Conservation (phyloP, 805 yeast species). For the Komagataella pastoris region DNA sequence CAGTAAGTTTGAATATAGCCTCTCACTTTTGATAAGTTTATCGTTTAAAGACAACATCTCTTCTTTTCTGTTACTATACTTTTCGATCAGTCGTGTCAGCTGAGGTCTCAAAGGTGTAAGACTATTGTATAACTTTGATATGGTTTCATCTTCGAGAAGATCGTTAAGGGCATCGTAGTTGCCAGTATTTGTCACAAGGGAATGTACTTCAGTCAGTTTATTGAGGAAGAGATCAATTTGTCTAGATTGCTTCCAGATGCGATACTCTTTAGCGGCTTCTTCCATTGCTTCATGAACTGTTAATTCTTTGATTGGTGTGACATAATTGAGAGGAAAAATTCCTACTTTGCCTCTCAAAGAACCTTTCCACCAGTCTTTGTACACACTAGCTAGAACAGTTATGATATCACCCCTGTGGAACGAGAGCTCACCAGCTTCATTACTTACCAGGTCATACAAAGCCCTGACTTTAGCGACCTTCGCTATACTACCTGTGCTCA, state of each 20-base stretch:
- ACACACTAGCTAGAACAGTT: constrained; percentile 74
- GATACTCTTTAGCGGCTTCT: constrained; percentile 36
- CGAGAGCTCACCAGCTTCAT: constrained; percentile 79
- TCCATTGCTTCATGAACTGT: constrained; percentile 42
- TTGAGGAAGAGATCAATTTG: constrained; percentile 64
- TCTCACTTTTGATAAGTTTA: constrained; percentile 57
- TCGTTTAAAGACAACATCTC: constrained; percentile 63
- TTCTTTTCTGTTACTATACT: constrained; percentile 63
- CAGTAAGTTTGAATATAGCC: constrained; percentile 54
- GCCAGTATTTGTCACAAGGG: constrained; percentile 20
- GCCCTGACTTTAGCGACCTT: constrained; percentile 64
- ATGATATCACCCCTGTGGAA: constrained; percentile 82
- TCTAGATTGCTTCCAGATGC: constrained; percentile 36
- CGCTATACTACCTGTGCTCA: constrained; percentile 11
- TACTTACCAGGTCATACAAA: constrained; percentile 63
- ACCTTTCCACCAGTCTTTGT: constrained; percentile 95
- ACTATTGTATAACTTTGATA: constrained; percentile 61
- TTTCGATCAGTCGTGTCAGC: constrained; percentile 63
- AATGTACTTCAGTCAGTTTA: constrained; percentile 25
- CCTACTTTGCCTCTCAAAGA: constrained; percentile 71
- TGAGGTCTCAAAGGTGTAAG: constrained; percentile 63
- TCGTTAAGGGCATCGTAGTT: constrained; percentile 18
- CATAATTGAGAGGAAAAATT: constrained; percentile 87
- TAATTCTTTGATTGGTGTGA: constrained; percentile 60
- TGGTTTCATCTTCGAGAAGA: constrained; percentile 39